Evolutionary conservation across 805 yeast species (phyloP).

Genomic region (Grigorovia jiainica): DNA sequence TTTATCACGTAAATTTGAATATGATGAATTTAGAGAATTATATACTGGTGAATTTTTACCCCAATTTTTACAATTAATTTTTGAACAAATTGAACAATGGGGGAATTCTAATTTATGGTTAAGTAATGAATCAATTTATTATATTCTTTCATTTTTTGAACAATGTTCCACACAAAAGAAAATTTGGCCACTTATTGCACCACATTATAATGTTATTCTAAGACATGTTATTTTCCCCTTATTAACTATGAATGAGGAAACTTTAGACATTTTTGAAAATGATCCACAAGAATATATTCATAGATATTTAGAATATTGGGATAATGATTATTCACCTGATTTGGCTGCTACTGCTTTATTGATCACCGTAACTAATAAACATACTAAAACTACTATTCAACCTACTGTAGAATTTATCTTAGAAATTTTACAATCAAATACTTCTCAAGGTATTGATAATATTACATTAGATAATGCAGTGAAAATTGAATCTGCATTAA

Average conservation of each 20-base stretch:
- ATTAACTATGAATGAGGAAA: conserved; percentile 57
- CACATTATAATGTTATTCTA: conserved; percentile 55
- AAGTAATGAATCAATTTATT: conserved; percentile 52
- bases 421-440: conserved; percentile 31
- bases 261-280: conserved; percentile 65
- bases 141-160: conserved; percentile 55
- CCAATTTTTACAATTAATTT: conserved; percentile 53
- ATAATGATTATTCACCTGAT: conserved; percentile 62
- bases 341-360: conserved; percentile 69
- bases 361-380: conserved; percentile 59
- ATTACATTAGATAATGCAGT: conserved; percentile 43
- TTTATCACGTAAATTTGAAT: conserved; percentile 39
- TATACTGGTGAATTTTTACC: conserved; percentile 60
- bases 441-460: conserved; percentile 11
- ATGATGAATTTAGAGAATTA: conserved; percentile 48
- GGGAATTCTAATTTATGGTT: conserved; percentile 59
- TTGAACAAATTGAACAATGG: conserved; percentile 67
- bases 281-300: conserved; percentile 88
- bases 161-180: conserved; percentile 47
- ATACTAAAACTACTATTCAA: conserved; percentile 50
- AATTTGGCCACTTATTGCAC: conserved; percentile 60
- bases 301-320: conserved; percentile 52
- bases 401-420: conserved; percentile 55
- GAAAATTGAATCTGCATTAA: conserved; percentile 67
- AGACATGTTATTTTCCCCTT: conserved; percentile 69